Percentiles rank a stretch among this genome's conserved stretches.
Evolutionary conservation across 2,329 filamentous ascomycete genomes (phyloP).

Genomic region (Fusarium chuoi): DNA sequence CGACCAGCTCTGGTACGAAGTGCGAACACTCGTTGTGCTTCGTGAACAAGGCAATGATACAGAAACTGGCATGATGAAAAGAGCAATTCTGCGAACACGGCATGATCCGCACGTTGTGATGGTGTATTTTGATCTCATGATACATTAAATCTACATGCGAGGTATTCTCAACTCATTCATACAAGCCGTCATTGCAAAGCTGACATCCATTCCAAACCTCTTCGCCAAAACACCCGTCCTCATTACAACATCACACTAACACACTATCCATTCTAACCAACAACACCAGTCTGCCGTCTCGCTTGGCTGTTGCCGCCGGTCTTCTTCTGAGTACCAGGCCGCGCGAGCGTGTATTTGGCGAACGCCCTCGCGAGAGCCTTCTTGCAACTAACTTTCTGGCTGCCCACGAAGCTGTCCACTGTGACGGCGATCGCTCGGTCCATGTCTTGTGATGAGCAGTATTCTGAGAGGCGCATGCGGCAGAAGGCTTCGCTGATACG

Average conservation of each 20-base stretch:
- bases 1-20: not conserved
- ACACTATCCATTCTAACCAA: conserved; percentile 32
- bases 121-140: conserved; percentile 11
- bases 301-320: conserved; percentile 37
- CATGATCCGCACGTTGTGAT: not conserved
- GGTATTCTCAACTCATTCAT: conserved; percentile 11
- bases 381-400: conserved; percentile 97
- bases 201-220: conserved; percentile 22
- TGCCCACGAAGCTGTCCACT: conserved; percentile 94
- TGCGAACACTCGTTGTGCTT: not conserved
- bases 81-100: not conserved
- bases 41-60: not conserved
- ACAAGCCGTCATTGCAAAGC: conserved; percentile 29
- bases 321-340: conserved; percentile 54
- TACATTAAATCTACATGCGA: conserved; percentile 34
- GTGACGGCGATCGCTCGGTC: conserved; percentile 97
- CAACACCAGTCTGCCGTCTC: conserved; percentile 46
- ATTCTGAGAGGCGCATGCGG: conserved; percentile 98
- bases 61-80: no score
- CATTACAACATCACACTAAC: not conserved
- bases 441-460: conserved; percentile 89
- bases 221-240: conserved; percentile 21
- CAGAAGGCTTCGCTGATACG: conserved; percentile 94
- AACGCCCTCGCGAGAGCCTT: conserved; percentile 94
- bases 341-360: conserved; percentile 84